Base-by-base conservation (phyloP, 2,329 filamentous ascomycete genomes). In the Pseudogymnoascus sp. region DNA sequence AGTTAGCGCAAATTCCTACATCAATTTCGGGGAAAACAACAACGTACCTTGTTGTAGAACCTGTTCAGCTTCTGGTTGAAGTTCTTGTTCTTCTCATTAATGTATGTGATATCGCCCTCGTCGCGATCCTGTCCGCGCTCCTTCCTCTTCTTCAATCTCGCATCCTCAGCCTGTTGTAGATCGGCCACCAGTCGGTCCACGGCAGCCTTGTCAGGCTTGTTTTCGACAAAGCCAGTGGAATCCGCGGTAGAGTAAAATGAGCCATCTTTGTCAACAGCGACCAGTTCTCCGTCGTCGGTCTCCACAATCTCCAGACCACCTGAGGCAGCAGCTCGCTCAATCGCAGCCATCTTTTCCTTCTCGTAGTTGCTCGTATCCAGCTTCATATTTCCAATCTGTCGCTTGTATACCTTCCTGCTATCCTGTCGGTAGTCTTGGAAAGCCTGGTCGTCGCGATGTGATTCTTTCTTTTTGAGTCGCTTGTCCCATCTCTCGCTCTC, bases 41-140 rank as follows among this genome's bases (percentile, higher is more conserved):
- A 59, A 46, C 77, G 65, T 76, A 82, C 81, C 78, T 96, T 96
- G 79, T 99, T 95, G 78, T 99, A 99, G 79, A 97, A 99, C 68
- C 95, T 83, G 62, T 89, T 82, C 76, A 99, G 80, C 80, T 99
- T 97, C 80, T 96, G 88, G 85, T 99, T 99, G 81, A 99, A 99
- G 82, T 97, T 92, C 82, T 97, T 97, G 82, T 99, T 99, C 88
- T 99, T 97, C 78, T 97, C 92, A 78, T 99, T 99, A 84, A 99
- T 99, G 77, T 96, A 97, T 6, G 93, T 97, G 70, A 97, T 90
- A 76, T 99, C 95, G 28, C 86, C 88, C 59, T 93, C 90, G 67
- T 96, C 92, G 64, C 93, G 91, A 66, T 88, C 88, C 74, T 87
- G 84, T 11, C 85, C 84, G 74, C 89, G 86, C 68, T 96, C 91